Evolutionary conservation across 148 eudicot genomes (phyloP).

Genomic region (Chenopodium suecicum): DNA sequence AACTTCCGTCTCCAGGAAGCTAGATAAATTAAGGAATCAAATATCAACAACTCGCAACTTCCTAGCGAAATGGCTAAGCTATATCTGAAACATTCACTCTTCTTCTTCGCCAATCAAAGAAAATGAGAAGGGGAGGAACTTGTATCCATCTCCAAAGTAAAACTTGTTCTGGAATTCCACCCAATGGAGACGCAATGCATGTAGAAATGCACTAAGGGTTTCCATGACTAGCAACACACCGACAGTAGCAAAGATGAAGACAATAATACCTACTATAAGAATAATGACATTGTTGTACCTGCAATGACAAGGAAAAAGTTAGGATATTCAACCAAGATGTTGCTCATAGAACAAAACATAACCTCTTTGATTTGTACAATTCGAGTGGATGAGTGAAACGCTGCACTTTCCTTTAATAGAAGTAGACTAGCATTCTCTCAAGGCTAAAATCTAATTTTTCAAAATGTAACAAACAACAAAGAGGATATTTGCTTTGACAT

Average conservation of each 20-base stretch:
- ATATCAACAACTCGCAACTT: slow-evolving; percentile 19
- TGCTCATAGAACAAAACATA: neutral
- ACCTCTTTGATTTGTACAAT: neutral
- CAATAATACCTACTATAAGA: slow-evolving; percentile 57
- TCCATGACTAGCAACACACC: slow-evolving; percentile 94
- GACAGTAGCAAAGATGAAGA: slow-evolving; percentile 80
- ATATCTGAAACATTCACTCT: slow-evolving; percentile 28
- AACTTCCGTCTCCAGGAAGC: slow-evolving; percentile 21
- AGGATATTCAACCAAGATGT: neutral
- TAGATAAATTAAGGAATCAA: slow-evolving; percentile 26
- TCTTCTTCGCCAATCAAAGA: slow-evolving; percentile 55
- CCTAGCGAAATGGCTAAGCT: slow-evolving; percentile 5
- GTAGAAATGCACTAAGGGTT: slow-evolving; percentile 93
- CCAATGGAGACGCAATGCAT: slow-evolving; percentile 92
- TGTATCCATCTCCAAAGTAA: slow-evolving; percentile 90
- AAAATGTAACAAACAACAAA: neutral
- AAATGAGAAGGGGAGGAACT: slow-evolving; percentile 75
- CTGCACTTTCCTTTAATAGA: neutral
- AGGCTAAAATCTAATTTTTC: neutral
- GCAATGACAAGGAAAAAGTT: slow-evolving; percentile 18
- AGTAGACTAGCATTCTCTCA: too few relatives aligned
- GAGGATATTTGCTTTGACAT: slow-evolving; percentile 27
- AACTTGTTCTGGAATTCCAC: slow-evolving; percentile 91
- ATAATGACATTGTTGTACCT: slow-evolving; percentile 74
- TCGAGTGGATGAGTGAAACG: neutral